Conservation (phyloP, 2,329 filamentous ascomycete genomes). For the Penicillium sp. region DNA sequence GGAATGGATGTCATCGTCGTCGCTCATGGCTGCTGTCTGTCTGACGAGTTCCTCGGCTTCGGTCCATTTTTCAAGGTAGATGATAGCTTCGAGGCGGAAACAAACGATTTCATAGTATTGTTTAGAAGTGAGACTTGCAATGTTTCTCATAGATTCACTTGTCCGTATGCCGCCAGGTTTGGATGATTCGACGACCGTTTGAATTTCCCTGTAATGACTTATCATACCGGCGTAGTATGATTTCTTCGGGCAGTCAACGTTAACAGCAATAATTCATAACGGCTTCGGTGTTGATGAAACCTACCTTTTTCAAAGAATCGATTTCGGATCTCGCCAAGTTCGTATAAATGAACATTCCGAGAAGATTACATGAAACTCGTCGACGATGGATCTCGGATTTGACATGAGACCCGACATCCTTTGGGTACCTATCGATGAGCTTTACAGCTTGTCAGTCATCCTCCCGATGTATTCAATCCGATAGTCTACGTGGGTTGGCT, state of each 20-base stretch:
- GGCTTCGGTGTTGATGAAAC: too few relatives aligned
- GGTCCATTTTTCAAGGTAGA: neutral
- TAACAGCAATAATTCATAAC: too few relatives aligned
- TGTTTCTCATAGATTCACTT: neutral
- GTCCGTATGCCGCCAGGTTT: neutral
- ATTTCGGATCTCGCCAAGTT: slow-evolving; percentile 48
- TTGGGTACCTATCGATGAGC: slow-evolving; percentile 39
- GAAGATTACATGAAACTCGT: slow-evolving; percentile 66
- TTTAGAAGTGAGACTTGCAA: neutral
- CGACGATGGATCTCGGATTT: slow-evolving; percentile 54
- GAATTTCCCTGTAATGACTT: neutral
- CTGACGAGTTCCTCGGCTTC: neutral
- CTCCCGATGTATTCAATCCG: neutral
- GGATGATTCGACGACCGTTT: neutral
- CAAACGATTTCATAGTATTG: slow-evolving; percentile 1
- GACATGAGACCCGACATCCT: slow-evolving; percentile 17
- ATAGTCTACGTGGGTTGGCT: neutral
- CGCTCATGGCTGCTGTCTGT: neutral
- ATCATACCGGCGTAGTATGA: neutral
- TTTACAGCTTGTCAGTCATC: slow-evolving; percentile 22
- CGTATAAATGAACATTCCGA: slow-evolving; percentile 48
- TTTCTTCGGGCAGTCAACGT: neutral
- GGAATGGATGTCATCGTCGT: neutral
- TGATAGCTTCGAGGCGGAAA: slow-evolving; percentile 8
- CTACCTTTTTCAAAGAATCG: slow-evolving; percentile 36